Percentiles rank a stretch among this genome's conserved stretches.
Conservation (phyloP, 2,329 filamentous ascomycete genomes). For the Chrysoporthe deuterocubensis region DNA sequence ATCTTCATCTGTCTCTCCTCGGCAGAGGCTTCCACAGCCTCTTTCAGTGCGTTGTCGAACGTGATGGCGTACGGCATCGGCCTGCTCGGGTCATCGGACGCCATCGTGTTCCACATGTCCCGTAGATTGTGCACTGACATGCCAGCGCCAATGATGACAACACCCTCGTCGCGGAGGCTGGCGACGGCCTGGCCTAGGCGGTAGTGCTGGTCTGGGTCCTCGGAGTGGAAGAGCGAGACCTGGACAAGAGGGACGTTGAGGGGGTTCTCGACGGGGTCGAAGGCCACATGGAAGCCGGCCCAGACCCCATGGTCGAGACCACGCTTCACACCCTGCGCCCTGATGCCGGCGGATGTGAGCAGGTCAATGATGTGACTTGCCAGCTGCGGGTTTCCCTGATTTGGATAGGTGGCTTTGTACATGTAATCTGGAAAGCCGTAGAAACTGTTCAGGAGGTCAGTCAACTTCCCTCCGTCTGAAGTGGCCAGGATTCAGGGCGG, state of each 20-base stretch:
- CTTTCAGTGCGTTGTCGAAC: conserved; percentile 71
- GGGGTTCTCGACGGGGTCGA: conserved; percentile 64
- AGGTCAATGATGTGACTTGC: conserved; percentile 61
- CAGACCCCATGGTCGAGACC: conserved; percentile 79
- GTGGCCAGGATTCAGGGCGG: background rate
- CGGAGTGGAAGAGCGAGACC: conserved; percentile 68
- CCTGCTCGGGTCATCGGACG: conserved; percentile 44
- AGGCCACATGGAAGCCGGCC: conserved; percentile 68
- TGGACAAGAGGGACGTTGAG: conserved; percentile 72
- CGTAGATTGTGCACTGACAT: conserved; percentile 76
- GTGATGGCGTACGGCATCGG: conserved; percentile 61
- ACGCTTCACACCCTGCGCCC: conserved; percentile 61
- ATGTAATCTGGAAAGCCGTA: conserved; percentile 73
- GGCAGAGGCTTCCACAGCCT: conserved; percentile 58
- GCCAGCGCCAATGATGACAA: conserved; percentile 72
- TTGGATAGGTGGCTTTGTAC: conserved; percentile 70
- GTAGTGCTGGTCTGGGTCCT: conserved; percentile 69
- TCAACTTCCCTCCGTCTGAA: conserved; percentile 28
- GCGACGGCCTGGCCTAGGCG: conserved; percentile 68
- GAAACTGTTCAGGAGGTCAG: conserved; percentile 49
- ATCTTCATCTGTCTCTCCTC: conserved; percentile 45
- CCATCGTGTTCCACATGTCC: conserved; percentile 47
- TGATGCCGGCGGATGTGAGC: conserved; percentile 61
- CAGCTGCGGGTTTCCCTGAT: conserved; percentile 63
- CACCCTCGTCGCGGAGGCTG: conserved; percentile 67